A percentile compares a stretch with the other conserved stretches of the same genome.
Conservation (phyloP, 306 rosid genomes). For the Begonia peltatifolia region DNA sequence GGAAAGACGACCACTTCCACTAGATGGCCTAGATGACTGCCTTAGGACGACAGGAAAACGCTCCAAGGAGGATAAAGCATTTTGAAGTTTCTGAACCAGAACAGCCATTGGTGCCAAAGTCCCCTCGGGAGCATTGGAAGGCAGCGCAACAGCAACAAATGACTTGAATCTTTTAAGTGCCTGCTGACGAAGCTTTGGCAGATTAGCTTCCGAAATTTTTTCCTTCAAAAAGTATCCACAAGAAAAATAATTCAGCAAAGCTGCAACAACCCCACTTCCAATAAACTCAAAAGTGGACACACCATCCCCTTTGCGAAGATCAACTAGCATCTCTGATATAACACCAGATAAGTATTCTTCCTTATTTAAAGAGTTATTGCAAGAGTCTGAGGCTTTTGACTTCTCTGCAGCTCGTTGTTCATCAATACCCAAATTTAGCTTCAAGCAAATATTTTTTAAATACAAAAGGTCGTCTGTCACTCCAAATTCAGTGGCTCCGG, state of each 20-base stretch:
- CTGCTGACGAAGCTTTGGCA: slow-evolving; percentile 76
- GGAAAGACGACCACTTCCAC: slow-evolving; percentile 88
- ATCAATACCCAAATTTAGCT: slow-evolving; percentile 60
- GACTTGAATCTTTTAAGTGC: slow-evolving; percentile 72
- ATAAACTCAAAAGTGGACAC: slow-evolving; percentile 97
- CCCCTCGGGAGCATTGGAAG: slow-evolving; percentile 29
- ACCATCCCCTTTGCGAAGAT: slow-evolving; percentile 93
- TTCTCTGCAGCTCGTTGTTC: slow-evolving; percentile 76
- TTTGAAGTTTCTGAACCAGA: slow-evolving; percentile 89
- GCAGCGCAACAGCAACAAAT: slow-evolving; percentile 78
- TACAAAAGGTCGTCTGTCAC: slow-evolving; percentile 81
- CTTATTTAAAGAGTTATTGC: slow-evolving; percentile 30
- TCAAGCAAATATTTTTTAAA: slow-evolving; percentile 67
- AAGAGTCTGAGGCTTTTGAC: slow-evolving; percentile 57
- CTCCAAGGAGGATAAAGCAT: slow-evolving; percentile 93
- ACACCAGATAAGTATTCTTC: slow-evolving; percentile 65
- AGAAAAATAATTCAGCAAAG: slow-evolving; percentile 80
- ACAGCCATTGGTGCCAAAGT: slow-evolving; percentile 54
- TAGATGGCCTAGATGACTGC: slow-evolving; percentile 82
- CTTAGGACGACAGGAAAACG: slow-evolving; percentile 95
- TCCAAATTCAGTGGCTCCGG: slow-evolving; percentile 69
- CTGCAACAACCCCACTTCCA: slow-evolving; percentile 90
- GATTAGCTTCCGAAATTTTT: slow-evolving; percentile 46
- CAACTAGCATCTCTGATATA: slow-evolving; percentile 75
- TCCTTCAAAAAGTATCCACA: slow-evolving; percentile 84